Conservation (phyloP, 352 stramenopile species). For the Phytophthora brassicae region DNA sequence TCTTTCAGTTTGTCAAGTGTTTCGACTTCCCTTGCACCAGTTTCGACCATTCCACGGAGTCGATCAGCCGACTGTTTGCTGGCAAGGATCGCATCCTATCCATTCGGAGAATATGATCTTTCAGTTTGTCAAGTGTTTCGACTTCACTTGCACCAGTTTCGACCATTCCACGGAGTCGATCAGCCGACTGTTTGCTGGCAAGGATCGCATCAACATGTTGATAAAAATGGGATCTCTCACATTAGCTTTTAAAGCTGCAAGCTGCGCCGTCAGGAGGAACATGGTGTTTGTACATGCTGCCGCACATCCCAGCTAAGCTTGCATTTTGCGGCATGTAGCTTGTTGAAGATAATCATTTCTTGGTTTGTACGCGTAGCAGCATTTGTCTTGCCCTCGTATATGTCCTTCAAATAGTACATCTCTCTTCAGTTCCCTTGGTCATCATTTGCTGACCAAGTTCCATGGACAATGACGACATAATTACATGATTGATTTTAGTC, state of each 20-base stretch:
- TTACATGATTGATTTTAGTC: constrained; percentile 6
- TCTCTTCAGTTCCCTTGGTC: background rate
- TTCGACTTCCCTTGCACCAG: background rate
- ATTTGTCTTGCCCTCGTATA: constrained; percentile 3
- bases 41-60: background rate
- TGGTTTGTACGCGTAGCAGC: constrained; percentile 6
- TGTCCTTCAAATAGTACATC: constrained; percentile 11
- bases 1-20: constrained; percentile 6
- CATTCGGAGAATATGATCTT: constrained; percentile 4
- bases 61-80: no score
- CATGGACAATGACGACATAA: constrained; percentile 11
- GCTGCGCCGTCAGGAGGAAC: background rate
- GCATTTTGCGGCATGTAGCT: constrained; percentile 8
- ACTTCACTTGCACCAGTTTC: background rate
- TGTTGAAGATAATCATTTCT: constrained; percentile 15
- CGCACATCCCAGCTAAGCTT: background rate
- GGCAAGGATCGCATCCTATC: no score
- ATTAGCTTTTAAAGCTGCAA: constrained; percentile 1
- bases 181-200: background rate
- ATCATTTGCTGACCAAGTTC: constrained; percentile 6
- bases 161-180: background rate
- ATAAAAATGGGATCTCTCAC: constrained; percentile 10
- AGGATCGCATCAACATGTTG: background rate
- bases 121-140: constrained; percentile 4
- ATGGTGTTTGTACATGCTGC: constrained; percentile 11